Evolutionary conservation across 352 stramenopile species (phyloP), one percentile per base, ranked within the genome.

Genomic region (Pseudoperonospora humuli): DNA sequence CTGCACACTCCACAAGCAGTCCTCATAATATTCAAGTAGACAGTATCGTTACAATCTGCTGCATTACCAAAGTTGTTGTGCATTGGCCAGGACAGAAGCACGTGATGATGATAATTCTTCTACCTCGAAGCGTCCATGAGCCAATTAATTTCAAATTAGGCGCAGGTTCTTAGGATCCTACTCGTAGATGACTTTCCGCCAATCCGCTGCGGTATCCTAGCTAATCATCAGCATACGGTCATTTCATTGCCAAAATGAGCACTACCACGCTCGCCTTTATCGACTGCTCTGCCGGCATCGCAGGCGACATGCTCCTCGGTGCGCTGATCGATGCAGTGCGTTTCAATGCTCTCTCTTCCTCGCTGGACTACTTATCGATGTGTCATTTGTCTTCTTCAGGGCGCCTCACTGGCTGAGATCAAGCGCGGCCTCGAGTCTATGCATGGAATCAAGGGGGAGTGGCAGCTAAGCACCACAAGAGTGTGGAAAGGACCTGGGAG

Each of bases 261-360:
- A 28, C 25, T 18, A 41, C 26, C 9, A 61, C 45, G 34, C 27
- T 69, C 33, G 59, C 59, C 37, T 96, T 77, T 60, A 75, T 96
- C 37, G 87, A 96, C 55, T 95, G 84, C 67, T 95, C 87, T 10
- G 84, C 75, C 11, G 87, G 87, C 21, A 76, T 93, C 35, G 87
- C 87, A 15, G 86, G 86, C 20, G 86, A 96, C 63, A 96, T 96
- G 86, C 70, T 96, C 18, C 72, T 96, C 1, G 86, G 76, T 20
- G 78, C 82, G 21, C 57, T 96, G 29, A 81, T 96, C 31, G 85
- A 96, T 32, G 87, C 87, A 8, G 80, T 93, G 43, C 19, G 70
- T 67, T 13, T 7, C 13, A 45, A 20, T 20, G 11, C 9, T 25
- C n/a, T 8, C 7, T 11, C 39, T 7, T 19, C 2, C 6, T 19